These are phyloP conservation scores for Ceratobasidium sp. DNA, from an alignment of 1,284 basidiomycete genomes.

Conservation along the genomic window DNA sequence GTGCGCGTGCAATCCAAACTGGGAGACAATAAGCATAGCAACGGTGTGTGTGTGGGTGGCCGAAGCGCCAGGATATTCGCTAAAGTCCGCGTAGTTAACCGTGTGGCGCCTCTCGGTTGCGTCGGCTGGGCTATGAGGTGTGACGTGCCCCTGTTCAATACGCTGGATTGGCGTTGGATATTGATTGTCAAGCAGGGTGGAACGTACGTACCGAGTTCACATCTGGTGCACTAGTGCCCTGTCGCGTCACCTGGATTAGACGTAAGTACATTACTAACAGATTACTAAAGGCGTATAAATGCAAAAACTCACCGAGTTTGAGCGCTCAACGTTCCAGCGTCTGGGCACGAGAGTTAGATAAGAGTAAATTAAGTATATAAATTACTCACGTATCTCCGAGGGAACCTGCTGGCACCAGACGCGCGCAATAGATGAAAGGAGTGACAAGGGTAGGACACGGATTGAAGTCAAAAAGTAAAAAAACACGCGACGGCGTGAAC, in stretches of 20 bases:
- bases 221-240: conserved; percentile 85
- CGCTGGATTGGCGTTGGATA: conserved; percentile 65
- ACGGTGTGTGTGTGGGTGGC: conserved; percentile 34
- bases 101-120: conserved; percentile 75
- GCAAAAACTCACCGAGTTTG: conserved; percentile 78
- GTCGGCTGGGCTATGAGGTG: conserved; percentile 60
- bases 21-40: conserved; percentile 33
- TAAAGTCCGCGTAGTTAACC: conserved; percentile 75
- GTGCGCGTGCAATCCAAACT: conserved; percentile 58
- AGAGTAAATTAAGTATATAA: no score
- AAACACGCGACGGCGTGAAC: no score
- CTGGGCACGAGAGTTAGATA: no score
- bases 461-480: no score
- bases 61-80: conserved; percentile 27
- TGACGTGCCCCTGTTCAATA: conserved; percentile 88
- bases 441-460: no score
- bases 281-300: conserved; percentile 50
- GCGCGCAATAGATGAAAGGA: no score
- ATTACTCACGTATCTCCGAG: no score
- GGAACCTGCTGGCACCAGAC: no score
- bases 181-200: background rate
- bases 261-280: conserved; percentile 42
- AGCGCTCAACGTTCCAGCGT: no score
- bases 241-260: conserved; percentile 75
- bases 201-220: conserved; percentile 75